Evolutionary conservation across 192 early-diverging fungal species (phyloP).

Genomic region (Haplosporangium gracile): DNA sequence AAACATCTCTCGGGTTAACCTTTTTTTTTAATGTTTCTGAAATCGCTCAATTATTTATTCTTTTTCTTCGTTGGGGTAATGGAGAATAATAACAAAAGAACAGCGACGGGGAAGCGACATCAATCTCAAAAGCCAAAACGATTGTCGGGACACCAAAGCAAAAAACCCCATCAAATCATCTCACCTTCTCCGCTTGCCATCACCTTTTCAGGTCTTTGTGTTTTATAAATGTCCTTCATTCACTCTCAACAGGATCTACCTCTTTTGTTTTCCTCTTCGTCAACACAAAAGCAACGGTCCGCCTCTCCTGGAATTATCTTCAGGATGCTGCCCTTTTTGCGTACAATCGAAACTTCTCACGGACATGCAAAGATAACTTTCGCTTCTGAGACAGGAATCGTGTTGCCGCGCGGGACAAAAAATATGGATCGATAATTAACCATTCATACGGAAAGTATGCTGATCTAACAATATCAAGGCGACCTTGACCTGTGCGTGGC

Average conservation of each 20-base stretch:
- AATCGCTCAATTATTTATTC: background rate
- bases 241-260: background rate
- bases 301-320: background rate
- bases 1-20: background rate
- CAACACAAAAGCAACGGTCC: background rate
- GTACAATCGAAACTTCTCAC: background rate
- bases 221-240: background rate
- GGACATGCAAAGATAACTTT: background rate
- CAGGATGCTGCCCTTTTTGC: background rate
- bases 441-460: background rate
- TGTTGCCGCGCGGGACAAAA: background rate
- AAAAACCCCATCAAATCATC: conserved; percentile 7
- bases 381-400: background rate
- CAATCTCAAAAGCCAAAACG: background rate
- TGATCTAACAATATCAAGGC: background rate
- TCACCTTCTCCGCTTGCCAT: background rate
- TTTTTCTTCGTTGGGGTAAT: conserved; percentile 18
- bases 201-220: background rate
- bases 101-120: background rate
- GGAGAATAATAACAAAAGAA: background rate
- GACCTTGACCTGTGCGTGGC: background rate
- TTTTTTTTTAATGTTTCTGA: background rate
- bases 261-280: background rate
- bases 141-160: background rate
- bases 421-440: background rate